Percentiles rank a stretch among this genome's conserved stretches.
These are phyloP conservation scores for Alternaria sp. DNA, from an alignment of 2,329 filamentous ascomycete genomes.

Conservation along the genomic window DNA sequence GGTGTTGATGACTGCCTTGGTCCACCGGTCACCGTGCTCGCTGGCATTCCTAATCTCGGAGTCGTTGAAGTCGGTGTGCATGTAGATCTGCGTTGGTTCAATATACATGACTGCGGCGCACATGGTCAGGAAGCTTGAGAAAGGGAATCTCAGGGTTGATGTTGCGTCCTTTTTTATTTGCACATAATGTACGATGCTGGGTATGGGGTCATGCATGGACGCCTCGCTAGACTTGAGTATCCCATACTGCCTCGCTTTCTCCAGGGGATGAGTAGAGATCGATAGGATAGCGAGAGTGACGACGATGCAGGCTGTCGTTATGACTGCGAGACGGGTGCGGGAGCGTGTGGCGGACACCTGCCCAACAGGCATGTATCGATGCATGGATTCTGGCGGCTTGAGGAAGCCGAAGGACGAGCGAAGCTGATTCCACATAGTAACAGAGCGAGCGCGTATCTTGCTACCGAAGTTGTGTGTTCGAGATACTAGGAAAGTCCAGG, in stretches of 20 bases:
- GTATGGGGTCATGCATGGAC: background rate
- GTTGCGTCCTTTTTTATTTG: background rate
- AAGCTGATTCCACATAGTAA: background rate
- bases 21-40: conserved; percentile 18
- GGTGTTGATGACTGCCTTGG: conserved; percentile 21
- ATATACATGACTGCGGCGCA: background rate
- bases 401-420: background rate
- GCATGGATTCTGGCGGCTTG: background rate
- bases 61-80: conserved; percentile 29
- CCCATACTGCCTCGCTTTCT: background rate
- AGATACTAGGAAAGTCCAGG: background rate
- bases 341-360: background rate
- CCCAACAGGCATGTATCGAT: background rate
- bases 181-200: background rate
- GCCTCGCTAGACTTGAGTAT: background rate
- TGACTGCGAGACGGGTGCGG: background rate
- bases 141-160: background rate
- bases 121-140: background rate
- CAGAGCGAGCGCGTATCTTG: background rate
- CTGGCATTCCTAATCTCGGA: conserved; percentile 9
- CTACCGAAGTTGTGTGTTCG: background rate
- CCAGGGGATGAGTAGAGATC: background rate
- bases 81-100: conserved; percentile 16
- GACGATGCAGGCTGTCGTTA: background rate
- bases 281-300: background rate